These are phyloP conservation scores for Hortaea werneckii DNA, from an alignment of 2,329 filamentous ascomycete genomes.

Conservation along the genomic window DNA sequence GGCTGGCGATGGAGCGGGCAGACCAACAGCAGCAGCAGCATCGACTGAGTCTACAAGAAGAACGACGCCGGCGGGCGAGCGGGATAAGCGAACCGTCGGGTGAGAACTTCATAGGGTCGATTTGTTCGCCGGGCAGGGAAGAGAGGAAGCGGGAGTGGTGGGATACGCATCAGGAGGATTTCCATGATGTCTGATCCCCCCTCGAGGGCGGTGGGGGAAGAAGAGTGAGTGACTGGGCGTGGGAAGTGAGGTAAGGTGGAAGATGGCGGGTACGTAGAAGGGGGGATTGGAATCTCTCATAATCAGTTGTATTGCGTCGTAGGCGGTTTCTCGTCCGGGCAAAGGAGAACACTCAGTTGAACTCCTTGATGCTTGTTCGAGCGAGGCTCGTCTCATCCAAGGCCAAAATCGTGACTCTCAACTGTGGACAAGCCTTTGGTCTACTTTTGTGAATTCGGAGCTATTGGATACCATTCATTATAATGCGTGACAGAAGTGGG, in stretches of 20 bases:
- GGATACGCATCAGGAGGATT: not conserved
- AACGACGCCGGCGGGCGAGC: constrained; percentile 11
- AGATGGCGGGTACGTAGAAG: too few species aligned
- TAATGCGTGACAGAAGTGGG: not conserved
- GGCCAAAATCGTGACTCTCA: too few species aligned
- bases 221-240: not conserved
- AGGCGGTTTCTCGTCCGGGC: too few species aligned
- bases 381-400: too few species aligned
- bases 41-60: constrained; percentile 11
- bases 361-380: too few species aligned
- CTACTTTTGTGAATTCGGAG: too few species aligned
- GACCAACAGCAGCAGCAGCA: constrained; percentile 16
- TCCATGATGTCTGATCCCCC: too few species aligned
- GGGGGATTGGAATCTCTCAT: too few species aligned
- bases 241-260: not conserved
- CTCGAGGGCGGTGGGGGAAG: not conserved
- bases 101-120: not conserved
- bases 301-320: too few species aligned
- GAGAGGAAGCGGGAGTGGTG: constrained; percentile 1
- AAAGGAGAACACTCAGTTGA: too few species aligned
- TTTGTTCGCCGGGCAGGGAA: not conserved
- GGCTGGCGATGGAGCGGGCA: constrained; percentile 30
- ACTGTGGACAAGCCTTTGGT: too few species aligned
- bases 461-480: too few species aligned
- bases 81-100: constrained; percentile 20